Conservation (phyloP, 1,284 basidiomycete genomes). For the Cryptococcus sp. region DNA sequence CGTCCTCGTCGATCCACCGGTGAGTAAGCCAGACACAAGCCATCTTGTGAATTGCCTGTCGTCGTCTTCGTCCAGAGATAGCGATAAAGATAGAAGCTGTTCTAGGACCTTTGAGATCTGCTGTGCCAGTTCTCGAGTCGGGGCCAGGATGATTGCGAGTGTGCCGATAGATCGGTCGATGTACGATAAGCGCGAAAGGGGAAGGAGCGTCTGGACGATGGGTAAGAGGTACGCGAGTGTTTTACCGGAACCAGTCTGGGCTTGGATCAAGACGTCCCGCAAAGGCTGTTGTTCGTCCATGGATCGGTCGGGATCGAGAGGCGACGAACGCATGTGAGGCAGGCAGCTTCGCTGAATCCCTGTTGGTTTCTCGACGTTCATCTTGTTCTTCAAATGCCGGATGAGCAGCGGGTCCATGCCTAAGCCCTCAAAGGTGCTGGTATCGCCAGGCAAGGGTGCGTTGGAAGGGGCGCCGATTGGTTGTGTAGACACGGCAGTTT, state of each 20-base stretch:
- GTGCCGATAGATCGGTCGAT: slow-evolving; percentile 87
- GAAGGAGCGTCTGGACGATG: slow-evolving; percentile 89
- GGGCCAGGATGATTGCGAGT: slow-evolving; percentile 89
- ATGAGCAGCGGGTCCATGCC: slow-evolving; percentile 80
- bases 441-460: slow-evolving; percentile 69
- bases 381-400: slow-evolving; percentile 75
- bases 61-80: slow-evolving; percentile 52
- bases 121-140: slow-evolving; percentile 91
- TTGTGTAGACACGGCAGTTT: slow-evolving; percentile 6
- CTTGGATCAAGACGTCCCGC: slow-evolving; percentile 93
- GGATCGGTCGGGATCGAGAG: slow-evolving; percentile 34
- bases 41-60: slow-evolving; percentile 70
- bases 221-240: slow-evolving; percentile 93
- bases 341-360: slow-evolving; percentile 84
- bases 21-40: slow-evolving; percentile 90
- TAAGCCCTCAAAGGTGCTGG: slow-evolving; percentile 71
- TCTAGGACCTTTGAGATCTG: slow-evolving; percentile 80
- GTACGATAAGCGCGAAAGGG: slow-evolving; percentile 80
- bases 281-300: slow-evolving; percentile 35
- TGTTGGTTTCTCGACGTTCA: slow-evolving; percentile 83
- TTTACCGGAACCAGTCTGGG: slow-evolving; percentile 98
- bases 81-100: slow-evolving; percentile 67
- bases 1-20: slow-evolving; percentile 70
- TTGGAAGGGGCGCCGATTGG: slow-evolving; percentile 67
- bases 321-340: slow-evolving; percentile 64